Evolutionary conservation across 2,329 filamentous ascomycete genomes (phyloP), one percentile per base, ranked within the genome.

Genomic region (Colletotrichum sp.): DNA sequence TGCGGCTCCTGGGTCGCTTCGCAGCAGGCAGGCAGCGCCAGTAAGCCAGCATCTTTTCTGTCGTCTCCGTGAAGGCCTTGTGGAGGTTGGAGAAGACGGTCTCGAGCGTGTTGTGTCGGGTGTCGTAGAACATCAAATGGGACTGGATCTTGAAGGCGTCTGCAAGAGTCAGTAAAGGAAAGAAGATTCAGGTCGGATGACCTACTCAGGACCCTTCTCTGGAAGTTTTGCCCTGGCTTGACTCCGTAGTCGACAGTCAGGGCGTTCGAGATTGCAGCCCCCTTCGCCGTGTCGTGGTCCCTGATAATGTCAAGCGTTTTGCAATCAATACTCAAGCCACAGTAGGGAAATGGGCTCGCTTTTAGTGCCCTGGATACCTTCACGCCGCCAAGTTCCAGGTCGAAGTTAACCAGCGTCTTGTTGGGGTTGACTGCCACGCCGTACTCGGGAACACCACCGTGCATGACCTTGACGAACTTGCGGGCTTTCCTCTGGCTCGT

Each of bases 351-450:
- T n/a, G 78, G 79, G 4, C 80, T 73, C 6, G 80, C 82, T 1
- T 79, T 80, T 2, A 83, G 80, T 52, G 91, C 80, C 52, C 89
- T 87, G 5, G 88, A 86, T 52, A 94, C 88, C 34, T 86, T 83
- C 9, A 82, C 81, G 0, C 89, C 92, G 34, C 89, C 84, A 55
- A 96, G 85, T 0, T 81, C 82, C 64, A 94, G 86, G 24, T 94
- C 91, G 82, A 99, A 99, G 83, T 98, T 99, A 71, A 93, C 91
- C 71, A 98, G 87, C 48, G 93, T 97, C 86, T 99, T 99, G 64
- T 89, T 86, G 1, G 91, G 87, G 81, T 94, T 96, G 70, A 98
- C 93, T 6, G 87, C 84, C 5, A 98, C 93, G 6, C 97, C 97
- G 81, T 98, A 99, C 39, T 93, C 90, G 0, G 93, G 91, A 43